Evolutionary conservation across 2,329 filamentous ascomycete species (phyloP).

Genomic region (Fusarium domesticum): DNA sequence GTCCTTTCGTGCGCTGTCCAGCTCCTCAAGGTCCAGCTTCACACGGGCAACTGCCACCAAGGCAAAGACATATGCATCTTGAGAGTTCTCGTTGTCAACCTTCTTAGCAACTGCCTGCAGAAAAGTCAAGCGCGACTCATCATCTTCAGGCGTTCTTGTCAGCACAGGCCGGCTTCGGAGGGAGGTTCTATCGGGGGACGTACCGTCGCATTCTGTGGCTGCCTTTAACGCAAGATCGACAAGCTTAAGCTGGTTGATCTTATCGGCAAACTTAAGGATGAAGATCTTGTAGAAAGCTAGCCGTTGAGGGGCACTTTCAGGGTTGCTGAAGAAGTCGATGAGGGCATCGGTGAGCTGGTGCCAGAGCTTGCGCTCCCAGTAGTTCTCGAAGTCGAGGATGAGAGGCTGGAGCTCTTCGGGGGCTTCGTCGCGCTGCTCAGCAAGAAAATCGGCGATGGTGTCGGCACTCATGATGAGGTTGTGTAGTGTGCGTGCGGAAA

Average conservation of each 20-base stretch:
- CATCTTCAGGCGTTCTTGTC: conserved; percentile 54
- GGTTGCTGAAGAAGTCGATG: conserved; percentile 80
- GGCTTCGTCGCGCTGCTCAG: conserved; percentile 82
- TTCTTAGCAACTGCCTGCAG: conserved; percentile 78
- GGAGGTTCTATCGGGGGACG: conserved; percentile 9
- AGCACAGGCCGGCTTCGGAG: conserved; percentile 13
- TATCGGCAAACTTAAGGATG: conserved; percentile 93
- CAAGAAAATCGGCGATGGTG: conserved; percentile 86
- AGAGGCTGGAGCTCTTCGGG: conserved; percentile 83
- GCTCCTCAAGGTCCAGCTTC: conserved; percentile 75
- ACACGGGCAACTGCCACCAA: conserved; percentile 85
- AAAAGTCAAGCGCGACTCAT: conserved; percentile 81
- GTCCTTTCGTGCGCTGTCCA: conserved; percentile 80
- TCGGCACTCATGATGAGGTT: conserved; percentile 69
- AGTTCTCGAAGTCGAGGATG: conserved; percentile 90
- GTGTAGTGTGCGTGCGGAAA: conserved; percentile 11
- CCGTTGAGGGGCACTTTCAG: conserved; percentile 77
- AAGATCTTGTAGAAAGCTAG: conserved; percentile 92
- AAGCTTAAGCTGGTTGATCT: conserved; percentile 98
- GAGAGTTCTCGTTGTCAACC: conserved; percentile 87
- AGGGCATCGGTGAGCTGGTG: conserved; percentile 93
- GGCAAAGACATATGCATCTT: conserved; percentile 94
- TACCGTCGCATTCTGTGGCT: conserved; percentile 79
- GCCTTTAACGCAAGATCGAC: conserved; percentile 87
- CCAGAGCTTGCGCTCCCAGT: conserved; percentile 98